phyloP scores from a whole-genome alignment of 257 asterid species.

The Oldenlandia corymbosa region DNA sequence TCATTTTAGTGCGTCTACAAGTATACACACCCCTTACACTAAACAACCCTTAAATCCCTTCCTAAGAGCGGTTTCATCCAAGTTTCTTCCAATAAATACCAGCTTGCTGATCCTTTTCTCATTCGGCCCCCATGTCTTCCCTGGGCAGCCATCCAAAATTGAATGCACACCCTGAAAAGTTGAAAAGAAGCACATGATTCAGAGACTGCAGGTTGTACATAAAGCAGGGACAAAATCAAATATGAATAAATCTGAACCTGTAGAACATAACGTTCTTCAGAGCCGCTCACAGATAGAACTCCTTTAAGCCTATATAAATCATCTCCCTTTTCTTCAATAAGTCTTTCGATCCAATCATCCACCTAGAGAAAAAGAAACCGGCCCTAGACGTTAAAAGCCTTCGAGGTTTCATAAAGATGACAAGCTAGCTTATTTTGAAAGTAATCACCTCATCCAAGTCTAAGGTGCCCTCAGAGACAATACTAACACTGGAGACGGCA shows the following conservation, averaged over 20 bases:
- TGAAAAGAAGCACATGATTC: neutral
- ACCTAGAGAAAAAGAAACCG: conserved; percentile 46
- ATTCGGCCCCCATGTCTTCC: conserved; percentile 71
- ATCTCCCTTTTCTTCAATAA: conserved; percentile 86
- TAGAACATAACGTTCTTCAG: conserved; percentile 79
- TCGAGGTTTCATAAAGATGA: neutral
- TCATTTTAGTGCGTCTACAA: neutral
- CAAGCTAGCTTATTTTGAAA: neutral
- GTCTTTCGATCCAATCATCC: conserved; percentile 92
- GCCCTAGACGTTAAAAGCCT: too few species aligned
- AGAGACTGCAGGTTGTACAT: neutral
- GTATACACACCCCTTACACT: conserved; percentile 23
- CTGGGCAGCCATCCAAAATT: conserved; percentile 79
- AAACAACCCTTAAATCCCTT: conserved; percentile 94
- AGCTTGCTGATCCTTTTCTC: conserved; percentile 87
- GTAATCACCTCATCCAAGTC: conserved; percentile 81
- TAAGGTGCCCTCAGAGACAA: conserved; percentile 82
- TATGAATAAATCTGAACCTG: conserved; percentile 42
- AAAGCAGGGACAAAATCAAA: neutral
- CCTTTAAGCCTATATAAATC: conserved; percentile 95
- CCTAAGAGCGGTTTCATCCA: conserved; percentile 73
- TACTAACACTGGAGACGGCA: conserved; percentile 85
- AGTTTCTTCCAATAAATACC: conserved; percentile 81
- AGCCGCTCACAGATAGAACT: conserved; percentile 61
- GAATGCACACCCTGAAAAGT: conserved; percentile 74